Evolutionary conservation across 441 rosid species (phyloP).

Genomic region (Bocquillonia castaneifolia): DNA sequence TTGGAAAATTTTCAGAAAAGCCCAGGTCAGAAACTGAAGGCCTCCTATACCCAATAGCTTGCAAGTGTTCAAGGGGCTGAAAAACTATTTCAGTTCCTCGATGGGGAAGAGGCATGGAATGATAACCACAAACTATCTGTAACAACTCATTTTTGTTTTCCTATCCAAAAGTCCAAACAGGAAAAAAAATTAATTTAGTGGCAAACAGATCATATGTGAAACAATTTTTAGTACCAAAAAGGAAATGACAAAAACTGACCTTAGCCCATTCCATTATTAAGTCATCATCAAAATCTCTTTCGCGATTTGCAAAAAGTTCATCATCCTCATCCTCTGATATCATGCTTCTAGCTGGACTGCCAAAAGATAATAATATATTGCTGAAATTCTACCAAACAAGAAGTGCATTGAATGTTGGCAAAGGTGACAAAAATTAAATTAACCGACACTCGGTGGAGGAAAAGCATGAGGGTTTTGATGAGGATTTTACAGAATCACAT

Average conservation of each 20-base stretch:
- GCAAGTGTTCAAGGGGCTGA: conserved; percentile 89
- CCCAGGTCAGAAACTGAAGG: conserved; percentile 60
- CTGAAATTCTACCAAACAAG: conserved; percentile 24
- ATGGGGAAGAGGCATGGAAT: conserved; percentile 57
- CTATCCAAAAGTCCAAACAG: conserved; percentile 39
- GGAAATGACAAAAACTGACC: conserved; percentile 48
- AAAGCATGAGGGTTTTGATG: background rate
- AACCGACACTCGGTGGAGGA: background rate
- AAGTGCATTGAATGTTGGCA: background rate
- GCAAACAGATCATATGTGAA: conserved; percentile 14
- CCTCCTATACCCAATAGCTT: conserved; percentile 67
- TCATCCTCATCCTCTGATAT: conserved; percentile 67
- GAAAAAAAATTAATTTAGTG: conserved; percentile 22
- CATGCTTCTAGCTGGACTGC: conserved; percentile 90
- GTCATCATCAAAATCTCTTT: conserved; percentile 60
- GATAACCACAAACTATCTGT: conserved; percentile 82
- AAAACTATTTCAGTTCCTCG: conserved; percentile 65
- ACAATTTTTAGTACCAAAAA: conserved; percentile 10
- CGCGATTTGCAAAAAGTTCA: conserved; percentile 41
- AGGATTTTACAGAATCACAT: background rate
- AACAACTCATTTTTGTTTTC: conserved; percentile 75
- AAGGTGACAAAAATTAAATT: conserved; percentile 15
- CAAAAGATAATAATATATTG: conserved; percentile 46
- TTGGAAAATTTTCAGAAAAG: conserved; percentile 38
- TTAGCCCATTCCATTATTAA: conserved; percentile 85